Conservation (phyloP, 2,329 filamentous ascomycete genomes). For the Tetracladium maxilliforme region DNA sequence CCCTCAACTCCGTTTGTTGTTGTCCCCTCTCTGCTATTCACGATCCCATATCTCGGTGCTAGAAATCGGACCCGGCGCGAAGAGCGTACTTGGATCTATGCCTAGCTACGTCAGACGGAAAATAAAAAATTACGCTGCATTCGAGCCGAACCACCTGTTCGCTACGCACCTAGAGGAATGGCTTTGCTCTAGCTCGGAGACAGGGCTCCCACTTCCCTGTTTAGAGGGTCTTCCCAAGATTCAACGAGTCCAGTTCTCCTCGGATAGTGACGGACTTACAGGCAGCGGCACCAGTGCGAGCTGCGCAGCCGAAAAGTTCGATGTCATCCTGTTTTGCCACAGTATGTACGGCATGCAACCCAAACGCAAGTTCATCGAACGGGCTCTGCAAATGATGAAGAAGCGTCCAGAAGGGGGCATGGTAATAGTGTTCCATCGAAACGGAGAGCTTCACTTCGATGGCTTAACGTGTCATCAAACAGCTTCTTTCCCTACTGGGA, state of each 20-base stretch:
- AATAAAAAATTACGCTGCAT: slow-evolving; percentile 34
- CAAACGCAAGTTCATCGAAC: slow-evolving; percentile 27
- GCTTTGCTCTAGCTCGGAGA: slow-evolving; percentile 16
- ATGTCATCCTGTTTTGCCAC: slow-evolving; percentile 46
- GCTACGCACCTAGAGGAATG: slow-evolving; percentile 25
- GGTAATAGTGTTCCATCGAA: slow-evolving; percentile 41
- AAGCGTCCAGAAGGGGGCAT: slow-evolving; percentile 21
- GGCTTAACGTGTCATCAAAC: slow-evolving; percentile 31
- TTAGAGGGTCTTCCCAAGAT: slow-evolving; percentile 23
- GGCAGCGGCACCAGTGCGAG: slow-evolving; percentile 7
- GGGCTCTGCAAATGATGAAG: slow-evolving; percentile 30
- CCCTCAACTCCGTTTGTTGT: too few species aligned
- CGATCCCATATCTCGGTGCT: slow-evolving; percentile 31
- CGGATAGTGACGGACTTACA: slow-evolving; percentile 10
- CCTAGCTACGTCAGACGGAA: slow-evolving; percentile 23
- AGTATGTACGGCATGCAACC: slow-evolving; percentile 46
- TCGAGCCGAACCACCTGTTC: slow-evolving; percentile 34
- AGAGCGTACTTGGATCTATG: slow-evolving; percentile 35
- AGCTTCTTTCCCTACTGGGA: slow-evolving; percentile 28
- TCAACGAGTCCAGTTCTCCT: slow-evolving; percentile 20
- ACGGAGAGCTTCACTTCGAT: slow-evolving; percentile 23
- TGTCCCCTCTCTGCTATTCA: slow-evolving; percentile 25
- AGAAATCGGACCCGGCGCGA: slow-evolving; percentile 43
- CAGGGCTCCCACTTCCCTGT: slow-evolving; percentile 21
- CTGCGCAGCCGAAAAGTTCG: slow-evolving; percentile 23